Base-by-base conservation (phyloP, 1,284 basidiomycete genomes). In the Ceraceosorus guamensis region DNA sequence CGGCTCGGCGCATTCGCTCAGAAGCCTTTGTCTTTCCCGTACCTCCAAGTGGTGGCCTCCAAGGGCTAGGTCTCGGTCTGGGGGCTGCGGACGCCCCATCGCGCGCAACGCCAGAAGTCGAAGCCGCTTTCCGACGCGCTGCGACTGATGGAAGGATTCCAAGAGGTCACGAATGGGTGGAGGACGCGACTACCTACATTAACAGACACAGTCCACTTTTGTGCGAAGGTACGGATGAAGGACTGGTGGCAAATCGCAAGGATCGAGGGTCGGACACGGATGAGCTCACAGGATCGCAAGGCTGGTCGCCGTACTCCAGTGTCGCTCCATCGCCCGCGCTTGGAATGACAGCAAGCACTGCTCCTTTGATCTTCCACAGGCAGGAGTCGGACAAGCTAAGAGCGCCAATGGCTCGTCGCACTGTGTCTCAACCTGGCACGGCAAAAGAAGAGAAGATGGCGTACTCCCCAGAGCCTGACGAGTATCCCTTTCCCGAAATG, bases 401-500 rank as follows among this genome's bases (percentile, higher is more conserved):
- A 16, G 33, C 48, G n/a, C 33, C n/a, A 18, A 11, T 13, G 16
- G 39, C 14, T n/a, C 48, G 48, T 10, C 33, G 48, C 33, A 34
- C 41, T 33, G 33, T 50, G 2, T 50, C 48, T 14, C 33, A 33
- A 18, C 48, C 48, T 11, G 48, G 24, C 8, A 11, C 39, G 3
- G 11, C 39, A 16, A 33, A 45, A 34, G 37, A 39, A 37, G 50
- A 52, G 50, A 16, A 43, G 13, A 18, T 37, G 41, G 24, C 24
- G 24, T 24, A 24, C 24, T 24, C 24, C 24, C 24, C 24, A 24
- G 50, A 52, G 44, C 50, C 50, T 3, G 50, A 52, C 11, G 50
- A 52, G 33, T 52, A 52, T 33, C 50, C 50, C 13, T 52, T 52
- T 43, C 50, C 50, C 14, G 11, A 14, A n/a, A 55, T 39, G 53